Evolutionary conservation across 441 rosid genomes (phyloP).

Genomic region (Euphorbia celastroides): DNA sequence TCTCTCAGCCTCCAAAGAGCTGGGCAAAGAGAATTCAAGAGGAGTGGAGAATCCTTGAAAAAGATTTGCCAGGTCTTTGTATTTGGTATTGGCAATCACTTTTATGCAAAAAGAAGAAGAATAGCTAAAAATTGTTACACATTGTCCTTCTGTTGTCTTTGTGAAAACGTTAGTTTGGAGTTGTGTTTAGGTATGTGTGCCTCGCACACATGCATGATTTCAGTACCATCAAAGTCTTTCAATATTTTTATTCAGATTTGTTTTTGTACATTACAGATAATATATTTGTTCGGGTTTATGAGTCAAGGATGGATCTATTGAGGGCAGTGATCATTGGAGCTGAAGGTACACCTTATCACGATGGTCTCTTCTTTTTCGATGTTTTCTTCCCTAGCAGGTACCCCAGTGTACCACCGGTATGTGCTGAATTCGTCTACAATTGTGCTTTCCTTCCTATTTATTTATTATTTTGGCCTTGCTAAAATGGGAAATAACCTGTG

Average conservation of each 20-base stretch:
- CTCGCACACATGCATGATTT: too few species aligned
- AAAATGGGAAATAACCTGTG: conserved; percentile 19
- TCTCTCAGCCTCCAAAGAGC: conserved; percentile 41
- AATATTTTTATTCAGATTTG: conserved; percentile 6
- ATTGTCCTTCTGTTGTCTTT: background rate
- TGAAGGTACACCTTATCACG: conserved; percentile 93
- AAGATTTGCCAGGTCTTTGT: conserved; percentile 76
- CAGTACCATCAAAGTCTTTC: background rate
- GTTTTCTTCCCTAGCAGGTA: conserved; percentile 66
- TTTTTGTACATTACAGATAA: conserved; percentile 43
- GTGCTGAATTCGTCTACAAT: conserved; percentile 21
- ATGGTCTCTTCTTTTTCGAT: conserved; percentile 92
- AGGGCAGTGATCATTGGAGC: conserved; percentile 94
- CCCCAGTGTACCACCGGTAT: conserved; percentile 76
- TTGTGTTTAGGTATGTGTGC: background rate
- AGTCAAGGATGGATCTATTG: conserved; percentile 86
- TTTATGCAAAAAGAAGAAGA: conserved; percentile 1
- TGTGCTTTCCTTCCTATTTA: conserved; percentile 10
- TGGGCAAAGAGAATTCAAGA: conserved; percentile 81
- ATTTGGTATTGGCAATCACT: background rate
- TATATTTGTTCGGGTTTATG: conserved; percentile 81
- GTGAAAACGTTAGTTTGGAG: background rate
- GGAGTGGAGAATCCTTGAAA: conserved; percentile 84
- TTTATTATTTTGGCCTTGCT: conserved; percentile 18
- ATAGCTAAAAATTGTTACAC: background rate